These are phyloP conservation scores for Naganishia sp. DNA, from an alignment of 1,284 basidiomycete genomes.

Conservation along the genomic window DNA sequence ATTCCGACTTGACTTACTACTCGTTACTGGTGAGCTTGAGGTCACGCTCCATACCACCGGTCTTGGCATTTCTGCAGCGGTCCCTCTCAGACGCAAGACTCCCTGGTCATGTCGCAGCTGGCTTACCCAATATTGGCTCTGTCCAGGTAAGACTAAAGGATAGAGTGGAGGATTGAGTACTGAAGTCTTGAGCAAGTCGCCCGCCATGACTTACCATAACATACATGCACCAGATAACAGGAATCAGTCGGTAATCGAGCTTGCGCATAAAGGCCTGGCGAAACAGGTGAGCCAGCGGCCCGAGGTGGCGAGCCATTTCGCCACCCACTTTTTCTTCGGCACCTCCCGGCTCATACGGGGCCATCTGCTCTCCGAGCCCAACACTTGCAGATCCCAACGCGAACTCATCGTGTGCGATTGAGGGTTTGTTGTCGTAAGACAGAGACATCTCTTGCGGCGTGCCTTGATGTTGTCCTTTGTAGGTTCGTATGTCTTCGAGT, in stretches of 20 bases:
- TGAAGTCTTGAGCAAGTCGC: neutral
- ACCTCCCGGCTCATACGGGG: slow-evolving; percentile 46
- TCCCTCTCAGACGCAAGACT: neutral
- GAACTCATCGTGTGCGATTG: slow-evolving; percentile 10
- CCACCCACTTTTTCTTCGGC: slow-evolving; percentile 41
- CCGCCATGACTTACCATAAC: slow-evolving; percentile 34
- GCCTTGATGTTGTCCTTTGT: neutral
- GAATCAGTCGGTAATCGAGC: slow-evolving; percentile 47
- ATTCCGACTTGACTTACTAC: slow-evolving; percentile 34
- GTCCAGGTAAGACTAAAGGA: slow-evolving; percentile 45
- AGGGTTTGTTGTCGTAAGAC: slow-evolving; percentile 19
- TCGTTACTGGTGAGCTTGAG: slow-evolving; percentile 49
- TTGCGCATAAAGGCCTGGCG: slow-evolving; percentile 40
- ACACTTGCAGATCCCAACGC: neutral
- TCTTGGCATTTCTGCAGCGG: slow-evolving; percentile 44
- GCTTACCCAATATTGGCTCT: slow-evolving; percentile 48
- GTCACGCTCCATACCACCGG: slow-evolving; percentile 40
- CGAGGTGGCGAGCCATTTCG: neutral
- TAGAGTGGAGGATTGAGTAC: neutral
- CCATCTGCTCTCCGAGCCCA: slow-evolving; percentile 3
- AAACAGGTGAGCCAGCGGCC: neutral
- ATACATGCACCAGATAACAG: slow-evolving; percentile 50
- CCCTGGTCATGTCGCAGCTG: neutral
- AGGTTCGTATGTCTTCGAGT: neutral
- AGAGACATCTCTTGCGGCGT: slow-evolving; percentile 3